Percentiles rank a stretch among this genome's conserved stretches.
Evolutionary conservation across 164 flowering plant genomes (phyloP).

Genomic region (Stephania yunnanensis): DNA sequence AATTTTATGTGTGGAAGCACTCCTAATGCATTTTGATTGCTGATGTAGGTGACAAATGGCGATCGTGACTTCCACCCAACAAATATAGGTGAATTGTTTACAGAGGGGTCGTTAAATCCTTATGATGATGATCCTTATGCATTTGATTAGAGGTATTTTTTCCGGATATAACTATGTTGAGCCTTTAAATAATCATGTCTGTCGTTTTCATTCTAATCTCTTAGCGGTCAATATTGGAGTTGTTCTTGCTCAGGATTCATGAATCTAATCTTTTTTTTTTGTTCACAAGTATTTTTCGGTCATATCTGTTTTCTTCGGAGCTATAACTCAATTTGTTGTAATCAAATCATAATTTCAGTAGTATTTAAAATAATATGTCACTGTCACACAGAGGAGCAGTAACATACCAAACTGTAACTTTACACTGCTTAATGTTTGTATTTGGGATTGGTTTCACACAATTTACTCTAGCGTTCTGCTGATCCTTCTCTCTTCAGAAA

Average conservation of each 20-base stretch:
- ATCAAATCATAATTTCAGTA: background rate
- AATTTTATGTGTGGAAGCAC: background rate
- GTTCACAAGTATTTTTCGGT: background rate
- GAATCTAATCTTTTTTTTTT: background rate
- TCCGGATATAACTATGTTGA: background rate
- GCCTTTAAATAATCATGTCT: background rate
- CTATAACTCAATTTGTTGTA: background rate
- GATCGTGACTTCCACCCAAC: conserved; percentile 39
- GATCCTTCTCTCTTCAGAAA: background rate
- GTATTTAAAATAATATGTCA: background rate
- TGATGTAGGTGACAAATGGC: conserved; percentile 46
- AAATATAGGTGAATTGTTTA: conserved; percentile 81
- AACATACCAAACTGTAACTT: background rate
- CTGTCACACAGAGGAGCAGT: background rate
- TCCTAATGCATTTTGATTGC: background rate
- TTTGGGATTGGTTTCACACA: background rate
- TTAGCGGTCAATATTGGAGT: background rate
- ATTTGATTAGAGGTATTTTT: conserved; percentile 72
- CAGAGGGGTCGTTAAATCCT: conserved; percentile 96
- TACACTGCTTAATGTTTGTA: background rate
- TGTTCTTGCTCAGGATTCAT: background rate
- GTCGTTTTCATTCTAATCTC: background rate
- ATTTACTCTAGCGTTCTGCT: background rate
- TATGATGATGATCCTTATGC: conserved; percentile 95
- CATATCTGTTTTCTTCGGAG: background rate